Percentiles rank a stretch among this genome's conserved stretches.
Conservation (phyloP, 2,329 filamentous ascomycete species). For the Penicillium crustosum region DNA sequence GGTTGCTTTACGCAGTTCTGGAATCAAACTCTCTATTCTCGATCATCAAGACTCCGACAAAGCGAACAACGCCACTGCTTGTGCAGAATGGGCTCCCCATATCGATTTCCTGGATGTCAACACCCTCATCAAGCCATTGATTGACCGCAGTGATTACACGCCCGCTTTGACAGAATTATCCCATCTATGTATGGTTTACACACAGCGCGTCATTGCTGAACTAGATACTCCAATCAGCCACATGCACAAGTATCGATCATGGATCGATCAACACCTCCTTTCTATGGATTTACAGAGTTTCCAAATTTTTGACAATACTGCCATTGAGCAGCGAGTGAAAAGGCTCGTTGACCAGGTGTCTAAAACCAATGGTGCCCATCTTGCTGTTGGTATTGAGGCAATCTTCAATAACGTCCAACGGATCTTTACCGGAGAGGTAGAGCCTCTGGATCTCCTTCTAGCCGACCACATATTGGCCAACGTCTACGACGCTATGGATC, state of each 20-base stretch:
- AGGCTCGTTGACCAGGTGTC: slow-evolving; percentile 1
- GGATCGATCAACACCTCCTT: slow-evolving; percentile 10
- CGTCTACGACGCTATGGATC: slow-evolving; percentile 13
- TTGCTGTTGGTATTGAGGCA: slow-evolving; percentile 5
- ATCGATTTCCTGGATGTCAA: slow-evolving; percentile 16
- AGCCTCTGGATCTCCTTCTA: slow-evolving; percentile 21
- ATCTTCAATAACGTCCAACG: slow-evolving; percentile 6
- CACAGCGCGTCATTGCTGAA: neutral
- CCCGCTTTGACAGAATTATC: slow-evolving; percentile 9
- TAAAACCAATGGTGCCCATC: neutral
- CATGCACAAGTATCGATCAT: slow-evolving; percentile 15
- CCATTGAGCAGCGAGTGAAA: slow-evolving; percentile 5
- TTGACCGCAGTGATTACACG: slow-evolving; percentile 7
- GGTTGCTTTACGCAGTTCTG: slow-evolving; percentile 6
- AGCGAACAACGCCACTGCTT: neutral
- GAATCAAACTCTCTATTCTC: slow-evolving; percentile 11
- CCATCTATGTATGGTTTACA: slow-evolving; percentile 17
- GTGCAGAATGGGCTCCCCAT: slow-evolving; percentile 17
- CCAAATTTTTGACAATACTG: neutral
- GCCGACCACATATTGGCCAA: slow-evolving; percentile 15
- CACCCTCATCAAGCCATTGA: slow-evolving; percentile 13
- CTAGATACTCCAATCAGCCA: slow-evolving; percentile 7
- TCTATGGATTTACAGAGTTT: neutral
- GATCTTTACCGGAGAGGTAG: slow-evolving; percentile 16
- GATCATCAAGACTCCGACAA: neutral